Evolutionary conservation across 192 early-diverging fungal species (phyloP).

Genomic region (Coemansia sp.): DNA sequence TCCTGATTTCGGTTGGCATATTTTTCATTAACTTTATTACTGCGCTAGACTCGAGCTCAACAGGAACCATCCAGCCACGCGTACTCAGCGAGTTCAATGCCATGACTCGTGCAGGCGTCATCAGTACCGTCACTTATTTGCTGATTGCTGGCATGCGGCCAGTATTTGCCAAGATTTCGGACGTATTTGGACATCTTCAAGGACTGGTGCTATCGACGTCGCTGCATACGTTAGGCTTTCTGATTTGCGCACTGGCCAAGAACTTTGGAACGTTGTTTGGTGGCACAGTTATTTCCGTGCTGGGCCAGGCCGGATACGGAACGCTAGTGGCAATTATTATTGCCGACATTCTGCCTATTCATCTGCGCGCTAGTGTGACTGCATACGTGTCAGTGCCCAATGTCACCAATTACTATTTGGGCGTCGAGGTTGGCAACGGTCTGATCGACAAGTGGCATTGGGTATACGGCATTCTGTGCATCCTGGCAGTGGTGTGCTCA

Average conservation of each 20-base stretch:
- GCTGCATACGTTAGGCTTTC: slow-evolving; percentile 34
- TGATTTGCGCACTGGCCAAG: slow-evolving; percentile 34
- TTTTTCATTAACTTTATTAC: slow-evolving; percentile 53
- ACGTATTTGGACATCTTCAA: slow-evolving; percentile 38
- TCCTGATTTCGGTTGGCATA: slow-evolving; percentile 33
- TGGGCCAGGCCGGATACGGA: slow-evolving; percentile 41
- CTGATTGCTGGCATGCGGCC: slow-evolving; percentile 35
- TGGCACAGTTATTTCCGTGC: slow-evolving; percentile 42
- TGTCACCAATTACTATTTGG: slow-evolving; percentile 50
- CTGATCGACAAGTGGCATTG: slow-evolving; percentile 40
- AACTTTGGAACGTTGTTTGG: slow-evolving; percentile 41
- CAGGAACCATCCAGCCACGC: slow-evolving; percentile 28
- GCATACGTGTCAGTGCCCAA: slow-evolving; percentile 44
- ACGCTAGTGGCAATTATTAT: slow-evolving; percentile 46
- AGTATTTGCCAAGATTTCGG: slow-evolving; percentile 41
- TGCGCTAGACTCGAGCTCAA: slow-evolving; percentile 35
- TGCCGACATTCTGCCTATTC: slow-evolving; percentile 44
- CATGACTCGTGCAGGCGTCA: slow-evolving; percentile 31
- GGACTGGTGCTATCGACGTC: slow-evolving; percentile 22
- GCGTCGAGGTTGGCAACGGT: slow-evolving; percentile 39
- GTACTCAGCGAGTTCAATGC: slow-evolving; percentile 49
- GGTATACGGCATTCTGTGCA: slow-evolving; percentile 46
- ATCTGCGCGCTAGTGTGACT: slow-evolving; percentile 32
- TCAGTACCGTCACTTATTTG: slow-evolving; percentile 37
- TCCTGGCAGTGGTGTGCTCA: slow-evolving; percentile 39